Evolutionary conservation across 805 yeast genomes (phyloP), one percentile per base, ranked within the genome.

Genomic region (Saccharomycopsis babjevae): DNA sequence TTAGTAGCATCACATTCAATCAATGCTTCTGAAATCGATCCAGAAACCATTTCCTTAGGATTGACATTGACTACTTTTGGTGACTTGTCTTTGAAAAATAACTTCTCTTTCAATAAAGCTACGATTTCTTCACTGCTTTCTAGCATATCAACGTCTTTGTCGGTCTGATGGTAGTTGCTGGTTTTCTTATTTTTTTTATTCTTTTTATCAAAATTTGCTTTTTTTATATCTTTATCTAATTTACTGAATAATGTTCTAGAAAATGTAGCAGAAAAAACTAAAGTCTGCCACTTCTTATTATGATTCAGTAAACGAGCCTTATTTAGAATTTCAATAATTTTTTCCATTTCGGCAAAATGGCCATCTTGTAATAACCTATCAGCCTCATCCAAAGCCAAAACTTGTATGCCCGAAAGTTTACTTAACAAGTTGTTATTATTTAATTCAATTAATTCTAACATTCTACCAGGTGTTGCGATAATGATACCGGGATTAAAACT

Each of bases 391-490:
- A 93, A 76, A 0, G 92, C 96, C 28, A 84, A 68, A 1, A 79
- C 72, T 36, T 82, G 79, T 22, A 81, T 70, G 30, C 74, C 68
- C 20, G 77, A 70, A 63, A 84, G 72, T 68, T 77, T 69, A 34
- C 72, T 68, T 15, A 79, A 70, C 57, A 78, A 57, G 1, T 68
- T 68, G 43, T 76, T 80, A 61, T 82, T 77, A 54, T 77, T 79
- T 64, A 84, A 85, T 71, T 89, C 89, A 20, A 87, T 65, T n/a
- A 88, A 71, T 70, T 94, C 98, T 57, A 90, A 77, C 70, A 89
- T 83, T 65, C 99, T 83, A 42, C 99, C 99, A 0, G 99, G 98
- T 0, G 99, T 94, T 1, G 97, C 97, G 43, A 94, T 93, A 15
- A 94, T 74, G 20, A 94, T 81, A 13, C 84, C 89, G 6, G 86